These are phyloP conservation scores for Solanum rostratum DNA, from an alignment of 257 asterid genomes.

Conservation along the genomic window DNA sequence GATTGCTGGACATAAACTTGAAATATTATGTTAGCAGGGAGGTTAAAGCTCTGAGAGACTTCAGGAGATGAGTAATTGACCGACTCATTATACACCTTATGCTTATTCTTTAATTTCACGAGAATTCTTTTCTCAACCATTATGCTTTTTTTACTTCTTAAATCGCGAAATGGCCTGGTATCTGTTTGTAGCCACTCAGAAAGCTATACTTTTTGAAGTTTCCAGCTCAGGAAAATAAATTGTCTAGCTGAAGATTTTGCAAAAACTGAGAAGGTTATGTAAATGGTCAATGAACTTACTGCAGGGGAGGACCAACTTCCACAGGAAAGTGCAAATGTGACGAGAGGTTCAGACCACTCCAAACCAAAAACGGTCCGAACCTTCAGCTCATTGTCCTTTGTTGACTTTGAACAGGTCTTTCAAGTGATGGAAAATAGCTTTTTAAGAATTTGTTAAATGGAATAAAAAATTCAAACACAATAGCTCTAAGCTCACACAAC, in stretches of 20 bases:
- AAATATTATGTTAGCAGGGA: neutral
- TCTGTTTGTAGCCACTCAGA: neutral
- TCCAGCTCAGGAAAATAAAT: neutral
- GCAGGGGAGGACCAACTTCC: slow-evolving; percentile 97
- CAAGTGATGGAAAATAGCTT: neutral
- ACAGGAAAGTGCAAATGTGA: slow-evolving; percentile 81
- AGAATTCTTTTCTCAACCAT: neutral
- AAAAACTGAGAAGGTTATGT: neutral
- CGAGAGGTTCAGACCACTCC: slow-evolving; percentile 87
- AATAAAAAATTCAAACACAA: neutral
- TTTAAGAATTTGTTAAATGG: neutral
- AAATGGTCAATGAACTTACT: slow-evolving; percentile 25
- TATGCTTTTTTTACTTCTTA: neutral
- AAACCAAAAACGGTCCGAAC: slow-evolving; percentile 41
- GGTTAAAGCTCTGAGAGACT: neutral
- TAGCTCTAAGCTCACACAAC: neutral
- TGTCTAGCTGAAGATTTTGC: neutral
- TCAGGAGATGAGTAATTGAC: neutral
- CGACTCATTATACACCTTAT: neutral
- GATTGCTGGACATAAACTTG: neutral
- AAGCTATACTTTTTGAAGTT: neutral
- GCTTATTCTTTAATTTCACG: neutral
- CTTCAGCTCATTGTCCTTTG: slow-evolving; percentile 39
- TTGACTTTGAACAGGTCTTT: slow-evolving; percentile 52
- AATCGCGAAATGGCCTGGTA: neutral